phyloP scores from a whole-genome alignment of 768 basidiomycete genomes.

The Lyophyllum shimeji region DNA sequence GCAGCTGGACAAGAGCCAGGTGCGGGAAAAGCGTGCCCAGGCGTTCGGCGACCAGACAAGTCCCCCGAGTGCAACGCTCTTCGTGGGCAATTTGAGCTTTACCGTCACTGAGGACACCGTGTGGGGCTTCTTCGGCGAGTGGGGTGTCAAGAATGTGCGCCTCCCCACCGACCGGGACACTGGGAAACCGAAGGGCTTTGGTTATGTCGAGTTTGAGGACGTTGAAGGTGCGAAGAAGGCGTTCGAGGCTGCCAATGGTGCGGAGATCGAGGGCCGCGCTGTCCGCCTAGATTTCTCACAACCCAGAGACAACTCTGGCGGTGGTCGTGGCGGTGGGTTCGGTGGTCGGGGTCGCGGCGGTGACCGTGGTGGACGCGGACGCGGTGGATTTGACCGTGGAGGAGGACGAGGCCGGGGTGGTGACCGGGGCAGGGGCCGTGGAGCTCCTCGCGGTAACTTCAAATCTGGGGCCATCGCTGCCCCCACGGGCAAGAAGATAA shows the following conservation, averaged over 20 bases:
- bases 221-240: slow-evolving; percentile 81
- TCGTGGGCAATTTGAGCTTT: slow-evolving; percentile 90
- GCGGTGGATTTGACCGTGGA: slow-evolving; percentile 38
- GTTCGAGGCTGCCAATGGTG: slow-evolving; percentile 62
- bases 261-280: slow-evolving; percentile 77
- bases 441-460: slow-evolving; percentile 43
- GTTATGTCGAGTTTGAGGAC: slow-evolving; percentile 91
- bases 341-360: slow-evolving; percentile 30
- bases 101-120: slow-evolving; percentile 76
- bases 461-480: slow-evolving; percentile 65
- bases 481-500: slow-evolving; percentile 68
- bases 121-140: slow-evolving; percentile 90
- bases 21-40: slow-evolving; percentile 69
- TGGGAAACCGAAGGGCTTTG: slow-evolving; percentile 92
- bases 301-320: slow-evolving; percentile 60
- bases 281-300: slow-evolving; percentile 87
- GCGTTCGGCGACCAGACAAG: slow-evolving; percentile 70
- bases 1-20: slow-evolving; percentile 54
- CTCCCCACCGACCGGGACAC: slow-evolving; percentile 92
- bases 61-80: slow-evolving; percentile 74
- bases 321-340: slow-evolving; percentile 43
- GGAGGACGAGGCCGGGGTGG: slow-evolving; percentile 46
- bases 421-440: slow-evolving; percentile 39
- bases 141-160: slow-evolving; percentile 84
- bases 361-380: slow-evolving; percentile 27